phyloP scores from a whole-genome alignment of 2,329 filamentous ascomycete species.

The Epichloe bromicola region DNA sequence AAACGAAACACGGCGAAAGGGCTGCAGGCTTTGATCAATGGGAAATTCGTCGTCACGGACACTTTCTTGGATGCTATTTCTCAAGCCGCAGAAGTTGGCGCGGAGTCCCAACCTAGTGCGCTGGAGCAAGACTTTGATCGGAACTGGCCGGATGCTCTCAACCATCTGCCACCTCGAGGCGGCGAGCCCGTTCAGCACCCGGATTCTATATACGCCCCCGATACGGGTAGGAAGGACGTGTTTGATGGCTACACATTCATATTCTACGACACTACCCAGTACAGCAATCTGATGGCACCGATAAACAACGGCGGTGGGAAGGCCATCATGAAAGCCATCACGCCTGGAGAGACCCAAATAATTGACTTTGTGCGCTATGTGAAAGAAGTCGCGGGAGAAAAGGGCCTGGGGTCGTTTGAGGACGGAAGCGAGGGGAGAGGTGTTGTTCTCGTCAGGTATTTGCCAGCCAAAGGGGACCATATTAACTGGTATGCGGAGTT shows the following conservation, averaged over 20 bases:
- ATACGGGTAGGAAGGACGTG: slow-evolving; percentile 50
- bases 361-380: slow-evolving; percentile 71
- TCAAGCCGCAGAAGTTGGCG: slow-evolving; percentile 38
- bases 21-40: slow-evolving; percentile 75
- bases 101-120: slow-evolving; percentile 35
- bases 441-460: slow-evolving; percentile 65
- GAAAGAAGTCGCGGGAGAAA: slow-evolving; percentile 60
- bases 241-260: slow-evolving; percentile 85
- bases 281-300: slow-evolving; percentile 57
- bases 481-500: slow-evolving; percentile 58
- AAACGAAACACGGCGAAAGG: slow-evolving; percentile 85
- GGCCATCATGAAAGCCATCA: slow-evolving; percentile 52
- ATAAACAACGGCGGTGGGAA: slow-evolving; percentile 77
- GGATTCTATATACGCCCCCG: slow-evolving; percentile 58
- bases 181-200: slow-evolving; percentile 62
- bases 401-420: slow-evolving; percentile 52
- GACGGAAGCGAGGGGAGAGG: slow-evolving; percentile 53
- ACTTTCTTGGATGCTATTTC: slow-evolving; percentile 63
- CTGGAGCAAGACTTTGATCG: slow-evolving; percentile 70
- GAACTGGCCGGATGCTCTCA: slow-evolving; percentile 62
- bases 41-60: slow-evolving; percentile 60
- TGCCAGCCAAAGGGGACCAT: slow-evolving; percentile 41
- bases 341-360: slow-evolving; percentile 49
- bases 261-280: slow-evolving; percentile 67
- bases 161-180: slow-evolving; percentile 60